Evolutionary conservation across 208 protist species (phyloP).

Genomic region (Borovskyia barvae): DNA sequence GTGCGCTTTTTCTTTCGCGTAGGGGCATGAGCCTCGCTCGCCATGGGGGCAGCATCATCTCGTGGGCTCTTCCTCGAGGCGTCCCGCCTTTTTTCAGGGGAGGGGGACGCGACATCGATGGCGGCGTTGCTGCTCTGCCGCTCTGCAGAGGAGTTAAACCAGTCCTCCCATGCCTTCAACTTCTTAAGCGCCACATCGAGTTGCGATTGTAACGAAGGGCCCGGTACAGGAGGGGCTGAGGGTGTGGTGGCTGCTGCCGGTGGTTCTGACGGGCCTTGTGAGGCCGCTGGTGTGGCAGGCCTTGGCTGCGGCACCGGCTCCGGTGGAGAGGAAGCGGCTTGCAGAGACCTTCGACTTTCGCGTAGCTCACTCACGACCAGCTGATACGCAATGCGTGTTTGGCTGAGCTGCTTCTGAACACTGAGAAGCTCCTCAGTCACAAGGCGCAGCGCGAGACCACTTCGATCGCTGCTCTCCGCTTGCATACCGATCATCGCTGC

Average conservation of each 20-base stretch:
- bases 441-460: conserved; percentile 15
- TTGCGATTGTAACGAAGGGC: conserved; percentile 17
- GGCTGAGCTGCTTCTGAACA: conserved; percentile 22
- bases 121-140: neutral
- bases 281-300: conserved; percentile 5
- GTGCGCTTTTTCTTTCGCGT: neutral
- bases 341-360: no score
- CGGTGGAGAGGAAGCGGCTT: neutral
- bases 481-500: no score
- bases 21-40: neutral
- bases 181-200: conserved; percentile 38
- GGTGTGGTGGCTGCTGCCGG: neutral
- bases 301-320: no score
- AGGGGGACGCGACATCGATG: no score
- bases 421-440: conserved; percentile 16
- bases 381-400: conserved; percentile 18
- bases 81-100: no score
- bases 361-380: conserved; percentile 18
- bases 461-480: conserved; percentile 8
- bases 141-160: conserved; percentile 53
- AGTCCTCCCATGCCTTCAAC: conserved; percentile 60
- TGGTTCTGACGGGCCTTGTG: neutral
- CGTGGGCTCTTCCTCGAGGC: no score
- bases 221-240: neutral
- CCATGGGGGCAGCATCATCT: conserved; percentile 2